Base-by-base conservation (phyloP, 257 asterid species). In the Capsicum baccatum region DNA sequence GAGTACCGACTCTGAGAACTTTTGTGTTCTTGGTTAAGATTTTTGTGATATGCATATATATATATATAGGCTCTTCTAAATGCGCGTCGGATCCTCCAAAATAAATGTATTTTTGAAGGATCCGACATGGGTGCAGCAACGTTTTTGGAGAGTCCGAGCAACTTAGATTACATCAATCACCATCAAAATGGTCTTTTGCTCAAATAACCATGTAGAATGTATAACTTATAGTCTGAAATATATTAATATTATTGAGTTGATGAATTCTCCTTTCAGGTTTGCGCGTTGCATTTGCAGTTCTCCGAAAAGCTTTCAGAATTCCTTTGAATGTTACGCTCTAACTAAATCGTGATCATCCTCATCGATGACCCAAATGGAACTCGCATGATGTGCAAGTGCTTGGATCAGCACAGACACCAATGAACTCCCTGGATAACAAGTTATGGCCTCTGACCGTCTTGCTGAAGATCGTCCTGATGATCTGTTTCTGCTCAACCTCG, bases 401-500 rank as follows among this genome's bases (percentile, higher is more conserved):
- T 95, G 97, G 67, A 95, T 87, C 94, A 95, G 86, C 87, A 93
- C 96, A 0, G 98, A 98, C 83, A 89, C 91, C 84, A 95, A 86
- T 26, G 97, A 94, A 85, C 94, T 94, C 90, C 92, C 79, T 0
- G 91, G 97, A 59, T 91, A 86, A 80, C 99, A 94, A 3, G 90
- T 86, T 3, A 95, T 89, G 8, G 94, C 93, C 91, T 94, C 97
- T 2, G 93, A 91, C 79, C 95, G 87, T 92, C 93, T 91, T 3
- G 85, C 89, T 0, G 90, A 82, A 47, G 85, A 76, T 33, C 93
- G 89, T 13, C 91, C 88, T 0, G 89, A 26, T 26, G 26, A 78
- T 37, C 84, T 81, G 5, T 87, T 74, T 55, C n/a, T 85, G 82
- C 84, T 83, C 17, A 78, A 84, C 69, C 60, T 57, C 1, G 85